phyloP scores from a whole-genome alignment of 441 rosid genomes.

The Cnidoscolus chayamansa region DNA sequence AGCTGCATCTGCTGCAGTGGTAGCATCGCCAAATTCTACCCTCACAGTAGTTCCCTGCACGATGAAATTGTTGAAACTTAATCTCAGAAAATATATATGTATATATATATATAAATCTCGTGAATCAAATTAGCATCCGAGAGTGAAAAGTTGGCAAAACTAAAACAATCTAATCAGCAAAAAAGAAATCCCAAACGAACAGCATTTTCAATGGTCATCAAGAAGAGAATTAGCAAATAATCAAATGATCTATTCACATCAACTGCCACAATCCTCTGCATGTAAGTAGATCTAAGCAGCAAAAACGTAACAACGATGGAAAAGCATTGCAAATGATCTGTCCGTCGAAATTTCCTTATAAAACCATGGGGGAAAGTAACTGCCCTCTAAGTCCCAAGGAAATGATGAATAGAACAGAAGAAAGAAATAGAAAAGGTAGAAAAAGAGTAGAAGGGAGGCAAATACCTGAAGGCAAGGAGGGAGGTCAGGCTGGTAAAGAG shows the following conservation, averaged over 20 bases:
- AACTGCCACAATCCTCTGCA: not conserved
- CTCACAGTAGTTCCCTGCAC: constrained; percentile 90
- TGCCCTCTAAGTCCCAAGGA: not conserved
- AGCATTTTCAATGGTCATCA: not conserved
- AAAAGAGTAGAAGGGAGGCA: not conserved
- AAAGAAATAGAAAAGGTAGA: not conserved
- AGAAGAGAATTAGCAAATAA: constrained; percentile 4
- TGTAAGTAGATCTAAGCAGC: constrained; percentile 22
- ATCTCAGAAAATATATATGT: not conserved
- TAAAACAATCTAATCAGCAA: not conserved
- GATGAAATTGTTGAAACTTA: constrained; percentile 1
- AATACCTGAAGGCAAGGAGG: constrained; percentile 97
- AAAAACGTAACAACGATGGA: not conserved
- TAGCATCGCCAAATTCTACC: constrained; percentile 89
- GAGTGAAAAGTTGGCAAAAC: not conserved
- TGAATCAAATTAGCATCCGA: not conserved
- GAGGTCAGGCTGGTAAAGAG: constrained; percentile 74
- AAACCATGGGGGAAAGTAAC: no score
- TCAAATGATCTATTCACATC: constrained; percentile 21
- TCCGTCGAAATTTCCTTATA: not conserved
- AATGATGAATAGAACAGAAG: not conserved
- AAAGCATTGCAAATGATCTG: not conserved
- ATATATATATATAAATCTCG: no score
- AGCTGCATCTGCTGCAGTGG: constrained; percentile 60
- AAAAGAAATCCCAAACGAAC: not conserved